Evolutionary conservation across 1,284 basidiomycete species (phyloP), one percentile per base, ranked within the genome.

Genomic region (Kalmanozyma brasiliensis): DNA sequence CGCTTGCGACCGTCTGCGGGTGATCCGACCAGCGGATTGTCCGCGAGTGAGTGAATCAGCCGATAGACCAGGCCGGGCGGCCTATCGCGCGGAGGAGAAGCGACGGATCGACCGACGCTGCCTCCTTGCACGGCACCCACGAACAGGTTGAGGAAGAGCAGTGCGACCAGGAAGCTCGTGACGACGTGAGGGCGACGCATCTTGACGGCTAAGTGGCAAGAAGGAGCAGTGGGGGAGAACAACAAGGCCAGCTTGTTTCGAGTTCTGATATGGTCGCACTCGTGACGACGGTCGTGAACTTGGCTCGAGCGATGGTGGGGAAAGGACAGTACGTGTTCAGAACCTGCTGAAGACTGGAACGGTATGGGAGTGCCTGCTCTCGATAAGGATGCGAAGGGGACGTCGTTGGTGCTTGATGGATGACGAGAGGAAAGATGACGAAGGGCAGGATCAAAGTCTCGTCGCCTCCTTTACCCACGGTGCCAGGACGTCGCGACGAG

Each of bases 31-130:
- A 51, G 49, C 45, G 49, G 42, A 47, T 67, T 53, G 8, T 9
- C 22, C 10, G 64, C 48, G 2, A 61, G 7, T 14, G 22, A 36
- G 5, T 61, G 49, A 1, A 68, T 1, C 38, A 68, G n/a, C 35
- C 62, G 65, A 30, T 68, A 58, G 29, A 68, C 62, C 36, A 68
- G 22, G 36, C 58, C 65, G 8, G 59, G 43, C 29, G 45, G 42
- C 11, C 34, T 36, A 2, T 24, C 52, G 7, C 26, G 26, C 11
- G 26, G 26, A 29, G 11, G 26, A 29, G 26, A 11, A 11, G 11
- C 26, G n/a, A n/a, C n/a, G n/a, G n/a, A n/a, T n/a, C n/a, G n/a
- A n/a, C n/a, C n/a, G 26, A 29, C 11, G 26, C 26, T 29, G 11
- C 26, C 7, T 29, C 7, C 26, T 11, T 29, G 26, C 11, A n/a